Base-by-base conservation (phyloP, 106 monocot genomes). In the Cymbidium sinense region DNA sequence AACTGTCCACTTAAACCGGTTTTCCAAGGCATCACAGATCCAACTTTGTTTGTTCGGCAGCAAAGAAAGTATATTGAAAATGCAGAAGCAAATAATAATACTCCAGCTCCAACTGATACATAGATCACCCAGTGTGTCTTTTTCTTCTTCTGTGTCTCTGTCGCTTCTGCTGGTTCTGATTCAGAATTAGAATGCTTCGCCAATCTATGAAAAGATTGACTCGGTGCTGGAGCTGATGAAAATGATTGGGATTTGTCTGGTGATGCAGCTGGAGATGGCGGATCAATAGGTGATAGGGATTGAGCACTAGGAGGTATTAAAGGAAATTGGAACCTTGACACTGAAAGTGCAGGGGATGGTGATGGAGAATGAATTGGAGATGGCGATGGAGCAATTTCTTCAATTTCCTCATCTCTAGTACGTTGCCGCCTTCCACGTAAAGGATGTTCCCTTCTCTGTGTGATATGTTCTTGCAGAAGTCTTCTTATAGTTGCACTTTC, bases 1-100 rank as follows among this genome's bases (percentile, higher is more conserved):
- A 94, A 78, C 34, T 94, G 94, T 36, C 84, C 88, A 50, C 87
- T 98, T 71, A 90, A 82, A 64, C 88, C 88, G 11, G 92, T 88
- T 75, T 87, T 31, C 92, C 88, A 94, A 29, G 98, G 98, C 83
- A 83, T 94, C 31, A 98, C 85, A 13, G 79, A 79, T 5, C 79
- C 86, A 76, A 77, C 82, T 76, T 86, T 88, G 21, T 75, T 83
- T 2, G 20, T 18, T 41, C 84, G 89, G 70, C 34, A 82, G 52
- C 70, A 87, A 65, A 84, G 31, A 43, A 82, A 29, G 55, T 76
- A 83, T 19, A 88, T 35, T 21, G 50, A 73, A 54, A 74, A 76
- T 52, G 84, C 18, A 54, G 70, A 64, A 80, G 88, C 20, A 15
- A 83, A 36, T 27, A 81, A 77, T 31, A 30, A 74, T 69, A 70